Base-by-base conservation (phyloP, 192 early-diverging fungal species). In the Gryganskiella cystojenkinii region DNA sequence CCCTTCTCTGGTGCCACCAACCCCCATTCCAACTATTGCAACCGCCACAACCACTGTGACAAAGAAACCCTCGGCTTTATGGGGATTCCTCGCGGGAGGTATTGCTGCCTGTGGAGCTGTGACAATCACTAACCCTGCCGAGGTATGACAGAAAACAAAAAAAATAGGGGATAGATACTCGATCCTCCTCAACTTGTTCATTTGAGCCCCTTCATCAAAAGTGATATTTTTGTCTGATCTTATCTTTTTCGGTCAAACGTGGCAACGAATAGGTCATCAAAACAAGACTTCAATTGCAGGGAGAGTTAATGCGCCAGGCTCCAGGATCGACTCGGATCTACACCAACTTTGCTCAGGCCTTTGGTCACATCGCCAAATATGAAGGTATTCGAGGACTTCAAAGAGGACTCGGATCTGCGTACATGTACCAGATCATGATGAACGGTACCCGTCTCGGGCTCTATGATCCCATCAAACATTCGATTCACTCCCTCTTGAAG, bases 111-210 rank as follows among this genome's bases (percentile, higher is more conserved):
- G 94, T 80, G 89, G 90, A 14, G 94, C 96, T 15, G 96, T 96
- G 27, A 98, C 96, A 8, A 91, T 98, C 59, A 96, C 95, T n/a
- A 98, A 98, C 82, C 95, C 95, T 2, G 90, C 92, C 80, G 95
- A 98, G 89, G 94, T 94, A 82, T 59, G 40, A 17, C 3, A 17
- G 35, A 27, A 25, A 40, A 14, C 34, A 44, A 43, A 42, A 27
- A 55, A 11, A 13, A 22, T 15, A 25, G 40, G 17, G 28, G 30
- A 40, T 44, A 47, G 13, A 40, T 40, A 1, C 17, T 46, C 4
- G 25, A 25, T 50, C 13, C n/a, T 58, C 42, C 52, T 45, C 17
- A 20, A 17, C 61, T 55, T 15, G 30, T 70, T 8, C 2, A 51
- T 25, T 42, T 47, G 19, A 13, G 43, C 19, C 42, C 14, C 46